Base-by-base conservation (phyloP, 2,329 filamentous ascomycete species). In the Xylaria sp. region DNA sequence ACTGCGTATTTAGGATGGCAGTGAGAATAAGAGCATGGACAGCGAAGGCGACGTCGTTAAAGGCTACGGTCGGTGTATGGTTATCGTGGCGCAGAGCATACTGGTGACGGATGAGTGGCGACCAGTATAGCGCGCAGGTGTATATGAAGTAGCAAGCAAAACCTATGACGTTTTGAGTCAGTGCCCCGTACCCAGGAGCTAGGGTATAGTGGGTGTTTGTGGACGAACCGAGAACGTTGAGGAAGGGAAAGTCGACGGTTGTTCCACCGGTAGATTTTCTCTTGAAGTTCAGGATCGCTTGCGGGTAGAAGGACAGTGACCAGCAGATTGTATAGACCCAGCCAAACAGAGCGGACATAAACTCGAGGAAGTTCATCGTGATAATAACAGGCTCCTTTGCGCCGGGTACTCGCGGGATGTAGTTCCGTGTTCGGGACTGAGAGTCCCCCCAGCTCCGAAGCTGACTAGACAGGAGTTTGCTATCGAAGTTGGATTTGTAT, bases 261-360 rank as follows among this genome's bases (percentile, higher is more conserved):
- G 95, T 90, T 48, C 96, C 96, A 21, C 88, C 86, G 4, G 94
- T 98, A 8, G 93, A 92, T 65, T 88, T 88, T 62, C 93, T 90
- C 34, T 84, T 84, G 79, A 86, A 91, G 84, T 98, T 98, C 70
- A 93, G 86, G 69, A 97, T 81, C 6, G 92, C 89, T 78, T 98
- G 96, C 1, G 95, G 94, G 79, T 98, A 98, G 82, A 98, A 98
- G 17, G 93, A 97, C 17, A 90, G 82, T 12, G 92, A 95, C 95
- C 95, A 96, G 80, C 87, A 89, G 57, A 90, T 71, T 71, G 88
- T 90, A 81, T 94, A 94, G 76, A 90, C 81, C 91, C 92, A 94
- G 79, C 92, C 92, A 74, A 92, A 88, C 36, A 91, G 76, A 76
- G 83, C 85, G 59, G 86, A 89, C 19, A 88, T 62, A 65, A 84